Evolutionary conservation across 371 early-diverging fungal species (phyloP), one percentile per base, ranked within the genome.

Genomic region (Rhizopus sp.): DNA sequence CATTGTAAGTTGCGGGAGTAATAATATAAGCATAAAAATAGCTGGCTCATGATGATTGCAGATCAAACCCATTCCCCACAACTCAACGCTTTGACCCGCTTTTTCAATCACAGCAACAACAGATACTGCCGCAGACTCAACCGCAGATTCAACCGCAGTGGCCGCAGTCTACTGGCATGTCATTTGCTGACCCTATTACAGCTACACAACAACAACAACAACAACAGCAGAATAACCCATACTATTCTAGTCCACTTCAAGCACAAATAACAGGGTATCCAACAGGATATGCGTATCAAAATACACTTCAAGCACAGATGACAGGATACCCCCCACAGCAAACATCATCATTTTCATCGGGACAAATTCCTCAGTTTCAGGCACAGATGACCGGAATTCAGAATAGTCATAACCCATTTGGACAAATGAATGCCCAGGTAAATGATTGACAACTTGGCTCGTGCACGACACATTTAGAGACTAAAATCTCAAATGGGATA

Each of bases 71-170:
- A 32, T 70, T 57, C 63, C 70, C 63, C 13, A 41, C 53, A 3
- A 45, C 59, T 13, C 70, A 70, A 45, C 51, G 12, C 7, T 66
- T 67, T 40, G 55, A 63, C 31, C 47, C 57, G 10, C 47, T 58
- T 8, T 41, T 55, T 30, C 62, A 62, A 31, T 81, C 83, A 37
- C 78, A 78, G 33, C 87, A 88, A 3, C 59, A 77, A 53, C 74
- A 57, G 32, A 65, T 56, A 40, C 73, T 53, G 67, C n/a, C 69
- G 53, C 33, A 68, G 41, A 69, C 23, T 23, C n/a, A 83, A 87
- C 62, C 61, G 34, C 63, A 68, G 17, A 66, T 50, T 34, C 69
- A 78, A 52, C 76, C 53, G 30, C 73, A 64, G 53, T 75, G 58
- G 72, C 42, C 65, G 60, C 70, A 59, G 47, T 68, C 32, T 78